Evolutionary conservation across 768 basidiomycete genomes (phyloP).

Genomic region (Amanita rubescens): DNA sequence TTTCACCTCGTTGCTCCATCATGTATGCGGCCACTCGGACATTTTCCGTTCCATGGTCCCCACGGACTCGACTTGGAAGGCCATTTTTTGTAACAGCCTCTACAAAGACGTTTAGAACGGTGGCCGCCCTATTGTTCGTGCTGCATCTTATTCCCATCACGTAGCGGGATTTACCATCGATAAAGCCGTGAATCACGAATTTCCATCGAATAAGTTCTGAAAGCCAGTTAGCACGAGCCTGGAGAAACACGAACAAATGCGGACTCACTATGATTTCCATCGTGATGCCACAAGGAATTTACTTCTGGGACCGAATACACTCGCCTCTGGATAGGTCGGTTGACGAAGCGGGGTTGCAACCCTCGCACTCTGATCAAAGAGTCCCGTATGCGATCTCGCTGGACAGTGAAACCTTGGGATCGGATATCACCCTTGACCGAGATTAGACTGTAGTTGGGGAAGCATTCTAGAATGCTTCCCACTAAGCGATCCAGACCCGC

Average conservation of each 20-base stretch:
- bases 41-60: conserved; percentile 29
- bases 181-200: conserved; percentile 32
- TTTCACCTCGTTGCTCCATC: conserved; percentile 17
- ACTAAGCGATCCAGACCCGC: too few relatives aligned
- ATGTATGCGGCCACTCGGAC: conserved; percentile 23
- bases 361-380: neutral
- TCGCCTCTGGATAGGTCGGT: conserved; percentile 15
- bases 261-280: conserved; percentile 27
- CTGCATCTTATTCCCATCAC: conserved; percentile 26
- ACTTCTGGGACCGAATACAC: conserved; percentile 26
- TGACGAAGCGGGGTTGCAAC: neutral
- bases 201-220: neutral
- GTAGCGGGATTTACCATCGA: conserved; percentile 33
- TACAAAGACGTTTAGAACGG: conserved; percentile 17
- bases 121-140: conserved; percentile 33
- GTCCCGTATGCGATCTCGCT: too few relatives aligned
- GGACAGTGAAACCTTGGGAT: too few relatives aligned
- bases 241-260: conserved; percentile 11
- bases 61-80: conserved; percentile 8
- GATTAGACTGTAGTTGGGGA: too few relatives aligned
- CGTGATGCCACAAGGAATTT: conserved; percentile 32
- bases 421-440: too few relatives aligned
- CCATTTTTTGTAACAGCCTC: neutral
- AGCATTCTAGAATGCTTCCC: too few relatives aligned
- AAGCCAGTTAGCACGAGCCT: conserved; percentile 15